Evolutionary conservation across 768 basidiomycete species (phyloP).

Genomic region (Dioszegia aurantiaca): DNA sequence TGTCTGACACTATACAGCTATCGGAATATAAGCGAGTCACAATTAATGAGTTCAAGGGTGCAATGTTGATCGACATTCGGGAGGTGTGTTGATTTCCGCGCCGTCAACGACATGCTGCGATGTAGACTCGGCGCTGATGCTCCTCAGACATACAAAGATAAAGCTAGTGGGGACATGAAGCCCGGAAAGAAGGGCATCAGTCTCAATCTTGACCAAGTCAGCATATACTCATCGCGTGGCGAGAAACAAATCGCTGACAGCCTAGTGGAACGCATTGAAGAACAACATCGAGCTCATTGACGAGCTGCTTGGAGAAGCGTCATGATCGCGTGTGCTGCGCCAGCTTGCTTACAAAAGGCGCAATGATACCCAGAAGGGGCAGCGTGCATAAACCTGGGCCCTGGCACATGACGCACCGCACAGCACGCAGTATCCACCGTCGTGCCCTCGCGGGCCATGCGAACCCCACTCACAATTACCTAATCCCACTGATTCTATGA

Average conservation of each 20-base stretch:
- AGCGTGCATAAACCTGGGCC: no score
- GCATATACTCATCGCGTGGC: constrained; percentile 1
- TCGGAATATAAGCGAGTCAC: constrained; percentile 39
- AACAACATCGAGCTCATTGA: constrained; percentile 30
- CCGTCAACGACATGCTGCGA: background rate
- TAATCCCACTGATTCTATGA: no score
- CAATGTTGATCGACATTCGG: constrained; percentile 47
- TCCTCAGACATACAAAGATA: constrained; percentile 46
- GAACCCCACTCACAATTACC: no score
- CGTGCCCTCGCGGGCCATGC: no score
- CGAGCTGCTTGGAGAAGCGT: constrained; percentile 23
- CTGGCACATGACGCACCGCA: no score
- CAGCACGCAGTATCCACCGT: no score
- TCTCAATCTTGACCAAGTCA: constrained; percentile 42
- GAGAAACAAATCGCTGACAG: constrained; percentile 1
- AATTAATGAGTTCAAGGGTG: constrained; percentile 41
- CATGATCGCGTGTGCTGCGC: no score
- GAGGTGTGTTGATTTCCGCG: constrained; percentile 31
- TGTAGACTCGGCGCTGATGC: constrained; percentile 1
- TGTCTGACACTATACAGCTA: constrained; percentile 33
- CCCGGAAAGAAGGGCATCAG: constrained; percentile 47
- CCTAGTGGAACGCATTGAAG: constrained; percentile 36
- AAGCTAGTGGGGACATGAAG: constrained; percentile 43
- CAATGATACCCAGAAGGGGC: no score
- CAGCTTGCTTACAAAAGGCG: background rate